phyloP scores from a whole-genome alignment of 306 rosid species.

The Mimosa pudica region DNA sequence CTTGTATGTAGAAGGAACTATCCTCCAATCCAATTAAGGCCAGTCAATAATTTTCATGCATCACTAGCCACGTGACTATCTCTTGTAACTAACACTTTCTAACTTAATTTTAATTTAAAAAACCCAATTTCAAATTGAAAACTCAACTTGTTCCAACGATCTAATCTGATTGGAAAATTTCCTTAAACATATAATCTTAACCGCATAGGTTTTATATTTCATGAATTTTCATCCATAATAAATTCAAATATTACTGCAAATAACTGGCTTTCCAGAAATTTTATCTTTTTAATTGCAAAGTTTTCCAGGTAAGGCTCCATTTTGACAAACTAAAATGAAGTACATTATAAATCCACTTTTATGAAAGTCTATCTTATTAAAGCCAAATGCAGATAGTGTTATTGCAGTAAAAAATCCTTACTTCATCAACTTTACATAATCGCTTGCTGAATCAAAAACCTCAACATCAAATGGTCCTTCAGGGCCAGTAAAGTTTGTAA shows the following conservation, averaged over 20 bases:
- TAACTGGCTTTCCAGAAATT: conserved; percentile 16
- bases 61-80: background rate
- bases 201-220: background rate
- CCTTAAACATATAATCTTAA: background rate
- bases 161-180: background rate
- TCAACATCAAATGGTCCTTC: conserved; percentile 96
- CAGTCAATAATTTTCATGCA: background rate
- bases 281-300: conserved; percentile 20
- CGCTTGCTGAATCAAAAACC: conserved; percentile 95
- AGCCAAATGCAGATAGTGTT: conserved; percentile 27
- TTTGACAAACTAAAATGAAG: conserved; percentile 10
- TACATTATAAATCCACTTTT: background rate
- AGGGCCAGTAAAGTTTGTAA: conserved; percentile 78
- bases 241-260: conserved; percentile 26
- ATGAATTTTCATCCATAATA: background rate
- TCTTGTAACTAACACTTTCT: background rate
- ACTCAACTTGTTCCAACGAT: background rate
- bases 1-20: background rate
- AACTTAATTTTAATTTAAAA: background rate
- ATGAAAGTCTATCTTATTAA: background rate
- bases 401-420: conserved; percentile 46
- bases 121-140: background rate
- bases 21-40: background rate
- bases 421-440: conserved; percentile 90
- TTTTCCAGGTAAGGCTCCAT: conserved; percentile 30